Percentiles rank a stretch among this genome's conserved stretches.
Conservation (phyloP, 1,139 yeast genomes). For the Taiozyma sp. region DNA sequence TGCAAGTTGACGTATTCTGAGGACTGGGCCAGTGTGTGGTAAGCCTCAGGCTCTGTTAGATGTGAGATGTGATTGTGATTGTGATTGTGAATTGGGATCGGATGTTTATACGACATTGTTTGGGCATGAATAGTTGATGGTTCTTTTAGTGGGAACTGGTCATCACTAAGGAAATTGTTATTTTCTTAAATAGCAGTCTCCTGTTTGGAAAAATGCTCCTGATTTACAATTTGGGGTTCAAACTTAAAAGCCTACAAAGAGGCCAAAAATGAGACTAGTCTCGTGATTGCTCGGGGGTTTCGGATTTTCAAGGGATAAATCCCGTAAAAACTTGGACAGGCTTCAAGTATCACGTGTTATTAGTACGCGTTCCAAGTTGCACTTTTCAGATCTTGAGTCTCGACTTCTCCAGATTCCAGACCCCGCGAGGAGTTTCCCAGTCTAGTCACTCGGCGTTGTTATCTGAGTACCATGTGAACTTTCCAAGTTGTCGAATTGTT, state of each 20-base stretch:
- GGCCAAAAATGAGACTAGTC: too few species aligned
- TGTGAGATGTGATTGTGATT: background rate
- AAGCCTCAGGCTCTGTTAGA: background rate
- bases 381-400: background rate
- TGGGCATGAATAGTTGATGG: background rate
- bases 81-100: background rate
- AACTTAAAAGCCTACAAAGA: background rate
- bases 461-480: background rate
- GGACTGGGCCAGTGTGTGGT: background rate
- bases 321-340: too few species aligned
- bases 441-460: background rate
- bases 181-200: background rate
- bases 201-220: background rate
- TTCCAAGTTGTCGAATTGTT: background rate
- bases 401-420: background rate
- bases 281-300: too few species aligned
- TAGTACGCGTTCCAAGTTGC: background rate
- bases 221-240: background rate
- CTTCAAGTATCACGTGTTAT: background rate
- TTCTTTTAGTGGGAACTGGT: too few species aligned
- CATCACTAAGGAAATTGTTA: background rate
- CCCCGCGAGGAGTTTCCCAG: background rate
- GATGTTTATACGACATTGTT: background rate
- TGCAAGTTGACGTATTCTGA: constrained; percentile 8
- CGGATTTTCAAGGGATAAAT: too few species aligned